Evolutionary conservation across 2,329 filamentous ascomycete genomes (phyloP).

Genomic region (Stagonosporopsis tanaceti): DNA sequence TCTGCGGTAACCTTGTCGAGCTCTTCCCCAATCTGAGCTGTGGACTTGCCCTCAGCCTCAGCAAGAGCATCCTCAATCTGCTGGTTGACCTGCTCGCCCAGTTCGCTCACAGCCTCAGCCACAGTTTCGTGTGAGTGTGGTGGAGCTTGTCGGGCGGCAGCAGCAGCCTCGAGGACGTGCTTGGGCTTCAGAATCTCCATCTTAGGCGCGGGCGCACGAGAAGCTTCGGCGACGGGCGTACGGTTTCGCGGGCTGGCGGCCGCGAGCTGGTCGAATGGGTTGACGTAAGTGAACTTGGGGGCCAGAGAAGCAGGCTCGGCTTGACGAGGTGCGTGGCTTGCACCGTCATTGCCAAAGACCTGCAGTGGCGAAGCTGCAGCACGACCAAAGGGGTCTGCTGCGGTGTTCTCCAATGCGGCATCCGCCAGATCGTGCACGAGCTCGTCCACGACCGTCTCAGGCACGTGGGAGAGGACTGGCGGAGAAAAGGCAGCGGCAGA

Average conservation of each 20-base stretch:
- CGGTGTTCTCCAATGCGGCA: conserved; percentile 50
- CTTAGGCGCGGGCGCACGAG: conserved; percentile 41
- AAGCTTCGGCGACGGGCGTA: conserved; percentile 38
- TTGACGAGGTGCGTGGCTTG: conserved; percentile 46
- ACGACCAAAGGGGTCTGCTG: conserved; percentile 34
- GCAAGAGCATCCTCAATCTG: conserved; percentile 72
- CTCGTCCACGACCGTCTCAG: conserved; percentile 55
- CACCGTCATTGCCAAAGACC: conserved; percentile 53
- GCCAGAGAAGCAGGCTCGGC: conserved; percentile 41
- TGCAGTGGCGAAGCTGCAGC: conserved; percentile 40
- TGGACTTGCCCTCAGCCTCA: conserved; percentile 47
- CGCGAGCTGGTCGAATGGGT: conserved; percentile 75
- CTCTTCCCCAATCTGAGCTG: conserved; percentile 58
- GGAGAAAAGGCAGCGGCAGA: conserved; percentile 41
- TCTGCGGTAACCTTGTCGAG: conserved; percentile 45
- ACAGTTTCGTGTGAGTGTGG: conserved; percentile 66
- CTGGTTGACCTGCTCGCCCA: conserved; percentile 67
- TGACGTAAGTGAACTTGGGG: conserved; percentile 72
- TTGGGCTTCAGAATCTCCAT: conserved; percentile 57
- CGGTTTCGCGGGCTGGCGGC: conserved; percentile 69
- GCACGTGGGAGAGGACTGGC: conserved; percentile 43
- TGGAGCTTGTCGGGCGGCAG: conserved; percentile 32
- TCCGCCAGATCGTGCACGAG: conserved; percentile 56
- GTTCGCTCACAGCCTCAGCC: conserved; percentile 71
- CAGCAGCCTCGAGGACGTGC: conserved; percentile 49